Evolutionary conservation across 2,329 filamentous ascomycete genomes (phyloP).

Genomic region (Amesomyces nigricolor): DNA sequence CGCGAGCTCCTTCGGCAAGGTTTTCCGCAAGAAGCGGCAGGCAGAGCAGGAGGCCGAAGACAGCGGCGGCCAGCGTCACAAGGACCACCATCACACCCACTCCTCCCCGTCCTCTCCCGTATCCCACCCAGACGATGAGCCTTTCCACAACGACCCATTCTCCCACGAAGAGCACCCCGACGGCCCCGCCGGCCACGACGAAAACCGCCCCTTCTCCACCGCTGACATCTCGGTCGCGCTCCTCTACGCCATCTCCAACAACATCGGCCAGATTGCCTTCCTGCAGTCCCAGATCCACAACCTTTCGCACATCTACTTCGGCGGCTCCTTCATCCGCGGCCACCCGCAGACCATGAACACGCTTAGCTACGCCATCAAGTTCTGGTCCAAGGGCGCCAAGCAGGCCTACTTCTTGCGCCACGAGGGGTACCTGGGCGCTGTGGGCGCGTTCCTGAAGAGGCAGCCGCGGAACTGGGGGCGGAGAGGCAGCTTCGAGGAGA

Average conservation of each 20-base stretch:
- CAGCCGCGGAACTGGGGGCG: slow-evolving; percentile 90
- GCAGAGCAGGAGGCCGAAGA: slow-evolving; percentile 77
- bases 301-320: slow-evolving; percentile 92
- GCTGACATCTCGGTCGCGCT: slow-evolving; percentile 88
- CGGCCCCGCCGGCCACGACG: not conserved
- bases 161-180: slow-evolving; percentile 3
- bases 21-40: slow-evolving; percentile 85
- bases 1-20: slow-evolving; percentile 93
- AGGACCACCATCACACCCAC: slow-evolving; percentile 20
- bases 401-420: slow-evolving; percentile 94
- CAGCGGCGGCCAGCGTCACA: slow-evolving; percentile 48
- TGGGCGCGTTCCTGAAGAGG: slow-evolving; percentile 88
- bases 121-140: not conserved
- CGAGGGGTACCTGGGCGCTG: slow-evolving; percentile 89
- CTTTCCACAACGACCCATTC: not conserved
- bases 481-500: slow-evolving; percentile 64
- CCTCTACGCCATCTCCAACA: slow-evolving; percentile 93
- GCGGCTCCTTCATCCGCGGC: slow-evolving; percentile 91
- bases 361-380: slow-evolving; percentile 91
- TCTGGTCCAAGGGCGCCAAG: slow-evolving; percentile 88
- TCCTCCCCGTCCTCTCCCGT: not conserved
- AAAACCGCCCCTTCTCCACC: slow-evolving; percentile 56
- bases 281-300: slow-evolving; percentile 94
- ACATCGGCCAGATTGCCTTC: slow-evolving; percentile 96
- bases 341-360: slow-evolving; percentile 98